Evolutionary conservation across 176 grass and related monocot species (phyloP), one percentile per base, ranked within the genome.

Genomic region (Coix lacrymajobi): DNA sequence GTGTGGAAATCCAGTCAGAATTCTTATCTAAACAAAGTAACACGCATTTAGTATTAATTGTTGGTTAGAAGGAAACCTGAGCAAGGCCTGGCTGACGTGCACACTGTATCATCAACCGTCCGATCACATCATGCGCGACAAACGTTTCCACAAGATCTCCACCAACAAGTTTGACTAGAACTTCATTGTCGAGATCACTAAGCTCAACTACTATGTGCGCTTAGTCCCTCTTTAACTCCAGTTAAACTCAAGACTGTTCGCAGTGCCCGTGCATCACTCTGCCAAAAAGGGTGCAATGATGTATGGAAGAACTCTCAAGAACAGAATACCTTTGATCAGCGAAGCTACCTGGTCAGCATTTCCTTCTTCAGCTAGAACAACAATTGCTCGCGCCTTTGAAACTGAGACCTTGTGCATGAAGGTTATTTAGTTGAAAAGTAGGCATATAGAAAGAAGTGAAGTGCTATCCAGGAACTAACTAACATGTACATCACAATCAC

Each of bases 41-140:
- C 22, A 66, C n/a, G 79, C 28, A 74, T 78, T 71, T 32, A 83
- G 20, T 84, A 81, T 62, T 51, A 22, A 22, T 34, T 89, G 33
- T n/a, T 77, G 11, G 13, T 70, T 62, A 84, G 63, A 73, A 64
- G n/a, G 43, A 49, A 62, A 94, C 92, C 92, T 94, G 92, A 78
- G 92, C 92, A 88, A 94, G 92, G 41, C 92, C 92, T 44, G 92
- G 92, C 68, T 94, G 92, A 68, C 92, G 92, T 22, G 92, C 92
- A 81, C 92, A 94, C 31, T 94, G 92, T n/a, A n/a, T 91, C 92
- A 94, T 94, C 84, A n/a, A 71, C 11, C 92, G 88, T 73, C 92
- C 92, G 25, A 94, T 94, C 24, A 94, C 92, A 84, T 94, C 92
- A 86, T 94, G 92, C 56, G 92, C 88, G n/a, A 94, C 92, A 91